These are phyloP conservation scores for Pisolithus microcarpus DNA, from an alignment of 768 basidiomycete species.

Conservation along the genomic window DNA sequence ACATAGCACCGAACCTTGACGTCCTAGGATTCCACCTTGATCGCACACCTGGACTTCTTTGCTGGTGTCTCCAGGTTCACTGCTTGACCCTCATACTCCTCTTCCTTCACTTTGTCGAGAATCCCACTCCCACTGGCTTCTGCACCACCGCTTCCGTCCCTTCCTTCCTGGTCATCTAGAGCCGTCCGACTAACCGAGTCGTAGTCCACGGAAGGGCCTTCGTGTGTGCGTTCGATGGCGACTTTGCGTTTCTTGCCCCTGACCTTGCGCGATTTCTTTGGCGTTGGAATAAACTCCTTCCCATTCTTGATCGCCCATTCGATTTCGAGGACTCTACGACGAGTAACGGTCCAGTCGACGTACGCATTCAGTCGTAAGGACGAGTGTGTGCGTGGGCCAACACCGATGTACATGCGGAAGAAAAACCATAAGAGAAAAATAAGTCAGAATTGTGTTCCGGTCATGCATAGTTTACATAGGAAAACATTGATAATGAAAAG, in stretches of 20 bases:
- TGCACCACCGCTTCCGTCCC: constrained; percentile 20
- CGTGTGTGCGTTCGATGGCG: constrained; percentile 10
- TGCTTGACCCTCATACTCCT: constrained; percentile 24
- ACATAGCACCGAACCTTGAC: too few relatives aligned
- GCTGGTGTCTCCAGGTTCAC: constrained; percentile 17
- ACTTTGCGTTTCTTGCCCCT: constrained; percentile 30
- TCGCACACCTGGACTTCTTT: constrained; percentile 20
- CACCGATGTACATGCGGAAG: not conserved
- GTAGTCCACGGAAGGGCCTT: constrained; percentile 8
- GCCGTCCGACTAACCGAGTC: constrained; percentile 12
- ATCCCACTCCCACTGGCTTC: constrained; percentile 10
- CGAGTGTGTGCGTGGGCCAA: not conserved
- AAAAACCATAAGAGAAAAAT: constrained; percentile 24
- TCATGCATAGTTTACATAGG: constrained; percentile 44
- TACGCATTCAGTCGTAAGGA: not conserved
- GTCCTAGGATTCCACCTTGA: constrained; percentile 11
- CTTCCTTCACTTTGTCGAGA: constrained; percentile 15
- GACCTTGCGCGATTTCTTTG: constrained; percentile 33
- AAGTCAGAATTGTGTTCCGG: constrained; percentile 37
- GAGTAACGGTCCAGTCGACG: not conserved
- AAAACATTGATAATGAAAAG: constrained; percentile 63
- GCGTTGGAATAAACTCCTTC: constrained; percentile 51
- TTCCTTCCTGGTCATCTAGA: constrained; percentile 38
- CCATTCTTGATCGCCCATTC: constrained; percentile 69
- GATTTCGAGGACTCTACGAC: constrained; percentile 68